Conservation (phyloP, 257 asterid genomes). For the Avicennia marina region DNA sequence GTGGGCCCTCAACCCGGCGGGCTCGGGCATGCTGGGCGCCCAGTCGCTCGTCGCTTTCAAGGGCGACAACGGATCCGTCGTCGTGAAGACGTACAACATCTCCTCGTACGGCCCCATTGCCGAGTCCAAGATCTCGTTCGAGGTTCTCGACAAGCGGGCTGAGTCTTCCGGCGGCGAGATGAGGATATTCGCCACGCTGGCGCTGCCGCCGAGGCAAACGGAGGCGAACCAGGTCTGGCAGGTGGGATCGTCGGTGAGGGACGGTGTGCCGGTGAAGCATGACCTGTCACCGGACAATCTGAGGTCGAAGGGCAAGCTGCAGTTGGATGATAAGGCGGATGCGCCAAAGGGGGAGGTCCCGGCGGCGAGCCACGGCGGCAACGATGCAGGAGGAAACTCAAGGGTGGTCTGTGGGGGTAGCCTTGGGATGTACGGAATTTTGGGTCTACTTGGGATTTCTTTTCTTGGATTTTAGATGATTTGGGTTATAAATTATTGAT, state of each 20-base stretch:
- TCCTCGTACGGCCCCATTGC: constrained; percentile 27
- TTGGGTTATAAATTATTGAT: no score
- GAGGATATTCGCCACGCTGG: constrained; percentile 56
- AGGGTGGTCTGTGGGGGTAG: constrained; percentile 3
- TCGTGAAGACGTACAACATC: constrained; percentile 53
- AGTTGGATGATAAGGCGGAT: constrained; percentile 12
- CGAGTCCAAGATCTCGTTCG: constrained; percentile 46
- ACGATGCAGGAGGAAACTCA: constrained; percentile 16
- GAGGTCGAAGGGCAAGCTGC: constrained; percentile 34
- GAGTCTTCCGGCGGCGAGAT: constrained; percentile 37
- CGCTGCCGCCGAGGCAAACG: constrained; percentile 32
- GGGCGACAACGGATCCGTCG: constrained; percentile 35
- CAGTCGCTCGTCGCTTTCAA: constrained; percentile 55
- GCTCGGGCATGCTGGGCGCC: constrained; percentile 57
- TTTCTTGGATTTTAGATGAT: constrained; percentile 15
- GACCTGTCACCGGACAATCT: constrained; percentile 37
- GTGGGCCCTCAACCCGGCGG: constrained; percentile 68
- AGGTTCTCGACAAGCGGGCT: constrained; percentile 36
- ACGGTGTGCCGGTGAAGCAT: constrained; percentile 48
- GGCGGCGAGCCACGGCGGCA: constrained; percentile 9
- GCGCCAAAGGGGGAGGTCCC: neutral
- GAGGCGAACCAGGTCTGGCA: constrained; percentile 71
- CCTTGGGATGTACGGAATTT: constrained; percentile 16
- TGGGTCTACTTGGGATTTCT: constrained; percentile 14
- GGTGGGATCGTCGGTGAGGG: constrained; percentile 39